Evolutionary conservation across 768 basidiomycete species (phyloP).

Genomic region (Imleria badia): DNA sequence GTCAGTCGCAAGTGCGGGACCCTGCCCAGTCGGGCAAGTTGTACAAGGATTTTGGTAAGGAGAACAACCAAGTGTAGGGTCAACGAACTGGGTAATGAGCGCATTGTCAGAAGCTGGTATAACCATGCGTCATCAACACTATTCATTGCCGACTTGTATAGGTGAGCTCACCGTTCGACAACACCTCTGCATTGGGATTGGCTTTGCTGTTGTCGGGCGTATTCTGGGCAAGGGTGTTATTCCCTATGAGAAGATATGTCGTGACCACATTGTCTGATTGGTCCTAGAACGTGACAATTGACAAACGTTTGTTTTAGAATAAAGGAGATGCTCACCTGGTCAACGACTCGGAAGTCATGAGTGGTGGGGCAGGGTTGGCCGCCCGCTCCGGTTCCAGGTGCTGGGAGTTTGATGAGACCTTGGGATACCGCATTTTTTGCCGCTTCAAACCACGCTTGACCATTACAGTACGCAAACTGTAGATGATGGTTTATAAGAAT

Average conservation of each 20-base stretch:
- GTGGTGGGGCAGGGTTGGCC: constrained; percentile 28
- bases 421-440: constrained; percentile 17
- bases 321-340: constrained; percentile 14
- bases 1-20: constrained; percentile 24
- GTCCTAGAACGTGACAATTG: constrained; percentile 15
- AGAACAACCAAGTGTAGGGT: constrained; percentile 26
- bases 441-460: constrained; percentile 23
- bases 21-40: constrained; percentile 21
- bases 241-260: constrained; percentile 25
- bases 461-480: constrained; percentile 30
- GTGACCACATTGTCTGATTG: constrained; percentile 31
- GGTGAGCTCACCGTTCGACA: constrained; percentile 22
- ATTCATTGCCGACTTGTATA: not conserved
- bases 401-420: constrained; percentile 20
- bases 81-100: constrained; percentile 24
- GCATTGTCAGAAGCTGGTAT: constrained; percentile 26
- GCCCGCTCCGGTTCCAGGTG: constrained; percentile 18
- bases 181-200: constrained; percentile 22
- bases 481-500: not conserved
- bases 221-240: constrained; percentile 27
- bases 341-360: constrained; percentile 28
- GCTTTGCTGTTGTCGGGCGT: constrained; percentile 26
- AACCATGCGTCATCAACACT: not conserved
- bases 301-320: not conserved
- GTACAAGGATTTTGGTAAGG: constrained; percentile 27